Evolutionary conservation across 2,329 filamentous ascomycete genomes (phyloP).

Genomic region (Atkinsonella hypoxylon): DNA sequence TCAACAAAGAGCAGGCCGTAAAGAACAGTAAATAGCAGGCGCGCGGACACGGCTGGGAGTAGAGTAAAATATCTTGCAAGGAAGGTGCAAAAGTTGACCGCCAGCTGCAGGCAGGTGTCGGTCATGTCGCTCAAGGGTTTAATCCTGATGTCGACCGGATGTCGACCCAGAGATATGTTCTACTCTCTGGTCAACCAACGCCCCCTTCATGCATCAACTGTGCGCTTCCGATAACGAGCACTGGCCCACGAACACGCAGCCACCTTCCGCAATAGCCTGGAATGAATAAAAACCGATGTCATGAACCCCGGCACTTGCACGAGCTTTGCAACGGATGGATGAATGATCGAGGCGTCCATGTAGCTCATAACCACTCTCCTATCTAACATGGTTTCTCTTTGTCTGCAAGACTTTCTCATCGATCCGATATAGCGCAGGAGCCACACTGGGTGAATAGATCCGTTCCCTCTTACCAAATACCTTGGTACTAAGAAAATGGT

Average conservation of each 20-base stretch:
- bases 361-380: background rate
- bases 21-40: background rate
- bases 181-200: background rate
- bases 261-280: background rate
- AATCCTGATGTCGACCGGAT: background rate
- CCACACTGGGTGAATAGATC: background rate
- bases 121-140: background rate
- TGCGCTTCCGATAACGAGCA: too few species aligned
- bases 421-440: background rate
- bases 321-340: background rate
- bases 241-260: too few species aligned
- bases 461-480: conserved; percentile 2
- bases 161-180: background rate
- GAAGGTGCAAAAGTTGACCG: background rate
- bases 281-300: background rate
- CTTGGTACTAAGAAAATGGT: background rate
- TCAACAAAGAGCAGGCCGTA: too few species aligned
- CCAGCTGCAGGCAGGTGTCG: background rate
- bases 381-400: background rate
- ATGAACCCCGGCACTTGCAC: background rate
- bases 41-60: background rate
- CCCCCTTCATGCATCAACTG: too few species aligned
- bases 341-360: too few species aligned
- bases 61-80: background rate
- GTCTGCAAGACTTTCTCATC: background rate